Evolutionary conservation across 2,329 filamentous ascomycete species (phyloP).

Genomic region (Pestalotiopsis sp.): DNA sequence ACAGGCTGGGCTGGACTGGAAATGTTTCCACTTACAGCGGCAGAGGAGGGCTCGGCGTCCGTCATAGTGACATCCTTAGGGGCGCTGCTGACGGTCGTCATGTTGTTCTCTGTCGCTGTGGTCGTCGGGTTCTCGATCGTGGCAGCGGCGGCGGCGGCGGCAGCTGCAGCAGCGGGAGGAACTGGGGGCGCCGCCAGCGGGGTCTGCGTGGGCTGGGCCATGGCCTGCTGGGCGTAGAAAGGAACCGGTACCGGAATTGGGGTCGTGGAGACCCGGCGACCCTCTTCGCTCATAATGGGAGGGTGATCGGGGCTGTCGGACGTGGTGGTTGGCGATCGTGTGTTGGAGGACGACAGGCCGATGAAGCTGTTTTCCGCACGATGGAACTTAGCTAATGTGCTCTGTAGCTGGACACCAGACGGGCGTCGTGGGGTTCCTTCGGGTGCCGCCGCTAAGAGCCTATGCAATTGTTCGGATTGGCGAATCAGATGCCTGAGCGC

Average conservation of each 20-base stretch:
- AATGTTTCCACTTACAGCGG: conserved; percentile 34
- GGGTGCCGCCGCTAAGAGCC: neutral
- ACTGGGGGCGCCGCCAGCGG: conserved; percentile 27
- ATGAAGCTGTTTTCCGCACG: too few species aligned
- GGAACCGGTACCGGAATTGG: conserved; percentile 19
- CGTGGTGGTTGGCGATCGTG: neutral
- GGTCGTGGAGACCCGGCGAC: conserved; percentile 18
- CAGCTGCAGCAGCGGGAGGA: conserved; percentile 18
- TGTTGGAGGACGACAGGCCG: neutral
- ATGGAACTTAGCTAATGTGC: neutral
- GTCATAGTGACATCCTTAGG: conserved; percentile 44
- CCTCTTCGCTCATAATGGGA: conserved; percentile 14
- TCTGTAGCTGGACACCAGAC: neutral
- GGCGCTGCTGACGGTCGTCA: conserved; percentile 16
- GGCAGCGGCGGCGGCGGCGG: conserved; percentile 14
- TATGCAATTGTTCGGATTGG: neutral
- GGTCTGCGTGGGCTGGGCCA: conserved; percentile 12
- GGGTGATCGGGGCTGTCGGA: neutral
- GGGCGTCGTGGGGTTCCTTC: neutral
- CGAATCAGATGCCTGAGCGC: neutral
- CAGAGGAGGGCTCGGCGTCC: conserved; percentile 44
- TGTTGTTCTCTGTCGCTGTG: conserved; percentile 17
- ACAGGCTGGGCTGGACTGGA: neutral
- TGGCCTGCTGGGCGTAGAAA: conserved; percentile 9
- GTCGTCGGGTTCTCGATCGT: neutral